Evolutionary conservation across 208 protist species (phyloP).

Genomic region (Trypanosoma rangeli): DNA sequence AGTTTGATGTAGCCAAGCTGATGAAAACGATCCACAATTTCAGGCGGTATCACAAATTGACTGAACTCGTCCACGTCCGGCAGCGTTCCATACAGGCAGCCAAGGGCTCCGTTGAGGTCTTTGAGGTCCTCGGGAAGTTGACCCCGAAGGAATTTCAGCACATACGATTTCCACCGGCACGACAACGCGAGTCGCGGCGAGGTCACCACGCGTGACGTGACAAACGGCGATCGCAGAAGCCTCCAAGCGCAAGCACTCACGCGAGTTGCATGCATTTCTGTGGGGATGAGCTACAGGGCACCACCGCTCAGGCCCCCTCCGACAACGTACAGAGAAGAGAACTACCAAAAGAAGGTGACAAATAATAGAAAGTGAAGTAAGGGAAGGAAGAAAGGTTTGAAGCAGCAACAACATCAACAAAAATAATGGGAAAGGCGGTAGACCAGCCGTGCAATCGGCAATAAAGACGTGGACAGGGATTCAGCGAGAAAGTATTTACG

Average conservation of each 20-base stretch:
- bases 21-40: slow-evolving; percentile 66
- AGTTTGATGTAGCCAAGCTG: slow-evolving; percentile 82
- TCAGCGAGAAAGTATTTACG: not conserved
- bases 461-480: not conserved
- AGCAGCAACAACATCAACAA: slow-evolving; percentile 10
- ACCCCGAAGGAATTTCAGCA: slow-evolving; percentile 77
- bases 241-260: not conserved
- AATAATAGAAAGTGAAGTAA: slow-evolving; percentile 5
- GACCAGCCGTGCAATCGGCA: not conserved
- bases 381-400: slow-evolving; percentile 14
- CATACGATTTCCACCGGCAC: slow-evolving; percentile 64
- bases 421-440: slow-evolving; percentile 18
- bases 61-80: slow-evolving; percentile 86
- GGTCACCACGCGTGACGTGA: not conserved
- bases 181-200: not conserved
- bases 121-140: slow-evolving; percentile 80
- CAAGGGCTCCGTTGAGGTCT: slow-evolving; percentile 76
- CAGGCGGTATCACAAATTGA: slow-evolving; percentile 70
- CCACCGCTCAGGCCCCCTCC: not conserved
- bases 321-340: too few species aligned
- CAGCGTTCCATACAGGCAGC: slow-evolving; percentile 79
- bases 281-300: not conserved
- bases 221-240: not conserved
- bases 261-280: not conserved
- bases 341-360: not conserved